Evolutionary conservation across 2,329 filamentous ascomycete genomes (phyloP).

Genomic region (Claviceps sorghi): DNA sequence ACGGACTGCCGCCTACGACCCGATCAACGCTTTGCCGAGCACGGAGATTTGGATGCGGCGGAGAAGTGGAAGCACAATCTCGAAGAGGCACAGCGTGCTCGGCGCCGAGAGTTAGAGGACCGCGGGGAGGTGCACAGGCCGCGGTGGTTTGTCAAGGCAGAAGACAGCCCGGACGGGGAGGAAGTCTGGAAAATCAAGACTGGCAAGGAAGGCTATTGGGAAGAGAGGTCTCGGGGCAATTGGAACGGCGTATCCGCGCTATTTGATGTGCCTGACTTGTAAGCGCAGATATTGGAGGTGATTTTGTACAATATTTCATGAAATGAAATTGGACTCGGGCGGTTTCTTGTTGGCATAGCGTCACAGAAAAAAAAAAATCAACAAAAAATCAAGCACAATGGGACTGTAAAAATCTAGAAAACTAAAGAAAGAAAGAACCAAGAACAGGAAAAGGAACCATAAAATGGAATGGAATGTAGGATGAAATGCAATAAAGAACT

Average conservation of each 20-base stretch:
- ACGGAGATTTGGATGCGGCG: constrained; percentile 67
- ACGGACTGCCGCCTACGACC: constrained; percentile 77
- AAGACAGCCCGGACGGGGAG: constrained; percentile 42
- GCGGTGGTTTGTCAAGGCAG: constrained; percentile 68
- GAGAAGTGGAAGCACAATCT: constrained; percentile 70
- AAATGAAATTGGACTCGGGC: no score
- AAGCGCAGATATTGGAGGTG: constrained; percentile 6
- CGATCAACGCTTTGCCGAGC: constrained; percentile 74
- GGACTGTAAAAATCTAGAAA: no score
- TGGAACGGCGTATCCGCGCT: constrained; percentile 47
- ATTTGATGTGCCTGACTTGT: constrained; percentile 23
- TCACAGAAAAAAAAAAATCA: no score
- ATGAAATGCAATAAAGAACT: neutral
- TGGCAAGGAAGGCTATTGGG: constrained; percentile 89
- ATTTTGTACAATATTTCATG: neutral
- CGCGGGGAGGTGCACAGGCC: constrained; percentile 58
- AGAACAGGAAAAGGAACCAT: no score
- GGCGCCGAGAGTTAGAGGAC: constrained; percentile 63
- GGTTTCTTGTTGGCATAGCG: no score
- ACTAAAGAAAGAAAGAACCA: no score
- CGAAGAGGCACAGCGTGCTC: constrained; percentile 69
- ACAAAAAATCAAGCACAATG: no score
- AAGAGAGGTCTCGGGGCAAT: constrained; percentile 53
- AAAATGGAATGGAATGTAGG: neutral
- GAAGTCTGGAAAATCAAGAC: constrained; percentile 62